Evolutionary conservation across 768 basidiomycete species (phyloP), one percentile per base, ranked within the genome.

Genomic region (Leucocoprinus birnbaumii): DNA sequence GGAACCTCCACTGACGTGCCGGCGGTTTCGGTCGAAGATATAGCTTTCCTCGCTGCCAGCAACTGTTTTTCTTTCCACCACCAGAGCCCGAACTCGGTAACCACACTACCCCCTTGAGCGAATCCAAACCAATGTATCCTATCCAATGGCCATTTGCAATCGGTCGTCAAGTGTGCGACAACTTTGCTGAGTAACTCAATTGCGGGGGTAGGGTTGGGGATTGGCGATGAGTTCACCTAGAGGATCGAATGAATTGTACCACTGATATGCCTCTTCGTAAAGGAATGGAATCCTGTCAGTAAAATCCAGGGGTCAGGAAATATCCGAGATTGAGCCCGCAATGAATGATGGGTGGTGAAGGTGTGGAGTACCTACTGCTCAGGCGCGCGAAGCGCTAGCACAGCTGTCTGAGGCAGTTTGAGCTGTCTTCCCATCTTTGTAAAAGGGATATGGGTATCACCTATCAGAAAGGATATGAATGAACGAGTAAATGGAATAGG

Each of bases 81-180:
- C 31, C 70, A 62, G 5, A 91, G 63, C 0, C 79, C 80, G 50
- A 83, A 74, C 68, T 97, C 93, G 2, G 75, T 78, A 1, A 84
- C 90, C 31, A 93, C 80, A 18, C 77, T 85, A 0, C 91, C 94
- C 0, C 94, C 94, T 67, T 97, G 94, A 0, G 81, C 89, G 59
- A 91, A 97, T 2, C 94, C 94, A 54, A 95, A 89, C 44, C 94
- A 64, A 65, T 97, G 94, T 38, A 97, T 86, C n/a, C 79, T 74
- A 9, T 80, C 55, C 0, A 77, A 62, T 5, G 84, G 73, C 94
- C 93, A 97, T 1, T 68, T 59, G 62, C 85, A 89, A 38, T 81
- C 79, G 3, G 68, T 61, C 16, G 73, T 73, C 49, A 95, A 80
- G 61, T 90, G 76, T 2, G 73, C 67, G 51, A 91, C 55, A 45